Evolutionary conservation across 176 grass and related monocot species (phyloP).

Genomic region (Lolium multiflorum): DNA sequence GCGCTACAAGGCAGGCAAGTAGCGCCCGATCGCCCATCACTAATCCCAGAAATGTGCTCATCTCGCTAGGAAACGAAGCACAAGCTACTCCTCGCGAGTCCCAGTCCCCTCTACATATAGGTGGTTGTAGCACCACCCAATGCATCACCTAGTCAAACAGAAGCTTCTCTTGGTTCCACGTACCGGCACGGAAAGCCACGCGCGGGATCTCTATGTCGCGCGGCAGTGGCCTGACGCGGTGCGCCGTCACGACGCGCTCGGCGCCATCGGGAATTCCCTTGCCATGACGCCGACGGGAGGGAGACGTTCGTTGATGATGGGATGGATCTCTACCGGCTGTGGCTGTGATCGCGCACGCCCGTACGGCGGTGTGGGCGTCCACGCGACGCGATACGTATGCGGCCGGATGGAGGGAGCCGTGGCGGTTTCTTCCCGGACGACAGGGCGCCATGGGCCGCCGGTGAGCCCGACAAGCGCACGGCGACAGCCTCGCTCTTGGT

Average conservation of each 20-base stretch:
- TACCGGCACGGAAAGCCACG: not conserved
- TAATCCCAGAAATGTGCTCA: not conserved
- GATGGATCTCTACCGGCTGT: not conserved
- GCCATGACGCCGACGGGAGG: conserved; percentile 22
- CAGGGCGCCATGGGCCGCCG: conserved; percentile 41
- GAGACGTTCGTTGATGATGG: not conserved
- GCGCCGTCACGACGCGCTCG: conserved; percentile 52
- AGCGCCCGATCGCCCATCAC: conserved; percentile 4
- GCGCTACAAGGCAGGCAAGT: not conserved
- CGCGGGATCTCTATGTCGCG: conserved; percentile 22
- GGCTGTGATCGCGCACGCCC: not conserved
- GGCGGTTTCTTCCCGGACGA: conserved; percentile 44
- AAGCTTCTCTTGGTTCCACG: conserved; percentile 6
- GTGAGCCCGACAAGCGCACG: conserved; percentile 31
- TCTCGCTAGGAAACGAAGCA: conserved; percentile 29
- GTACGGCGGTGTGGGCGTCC: not conserved
- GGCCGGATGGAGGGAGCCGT: conserved; percentile 1
- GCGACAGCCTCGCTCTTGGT: conserved; percentile 16
- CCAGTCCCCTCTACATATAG: not conserved
- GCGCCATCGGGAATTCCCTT: not conserved
- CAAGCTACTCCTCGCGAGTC: not conserved
- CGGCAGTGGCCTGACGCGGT: conserved; percentile 42
- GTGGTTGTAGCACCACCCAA: not conserved
- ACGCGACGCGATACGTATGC: not conserved
- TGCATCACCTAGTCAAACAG: not conserved